A percentile compares a stretch with the other conserved stretches of the same genome.
These are phyloP conservation scores for Rhodotorula diobovata DNA, from an alignment of 768 basidiomycete genomes.

Conservation along the genomic window DNA sequence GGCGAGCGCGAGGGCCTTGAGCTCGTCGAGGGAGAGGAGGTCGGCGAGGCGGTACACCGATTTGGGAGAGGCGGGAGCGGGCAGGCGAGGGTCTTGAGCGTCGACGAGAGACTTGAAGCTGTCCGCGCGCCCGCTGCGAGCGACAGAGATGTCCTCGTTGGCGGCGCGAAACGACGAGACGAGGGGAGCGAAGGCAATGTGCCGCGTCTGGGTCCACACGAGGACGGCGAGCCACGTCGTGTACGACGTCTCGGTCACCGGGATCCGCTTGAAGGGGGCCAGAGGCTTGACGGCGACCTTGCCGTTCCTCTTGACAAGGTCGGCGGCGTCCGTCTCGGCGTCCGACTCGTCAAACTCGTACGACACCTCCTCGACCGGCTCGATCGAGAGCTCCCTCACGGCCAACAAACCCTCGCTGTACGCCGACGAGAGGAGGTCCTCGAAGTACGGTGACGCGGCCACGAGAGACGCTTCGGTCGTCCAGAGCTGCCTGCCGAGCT, in stretches of 20 bases:
- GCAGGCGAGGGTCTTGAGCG: background rate
- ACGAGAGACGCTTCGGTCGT: background rate
- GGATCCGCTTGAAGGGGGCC: background rate
- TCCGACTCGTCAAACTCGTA: conserved; percentile 1
- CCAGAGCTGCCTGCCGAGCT: background rate
- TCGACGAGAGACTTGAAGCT: background rate
- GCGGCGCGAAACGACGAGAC: background rate
- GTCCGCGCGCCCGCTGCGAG: too few relatives aligned
- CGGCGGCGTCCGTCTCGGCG: background rate
- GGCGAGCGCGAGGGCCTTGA: conserved; percentile 9
- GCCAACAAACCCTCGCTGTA: background rate
- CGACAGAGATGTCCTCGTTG: background rate
- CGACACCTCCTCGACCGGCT: background rate
- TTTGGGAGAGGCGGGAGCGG: conserved; percentile 12
- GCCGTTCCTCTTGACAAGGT: too few relatives aligned
- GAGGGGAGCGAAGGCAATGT: conserved; percentile 10
- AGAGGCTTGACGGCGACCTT: too few relatives aligned
- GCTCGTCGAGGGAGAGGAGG: conserved; percentile 4
- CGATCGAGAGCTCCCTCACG: too few relatives aligned
- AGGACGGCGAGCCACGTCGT: conserved; percentile 18
- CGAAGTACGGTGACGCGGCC: background rate
- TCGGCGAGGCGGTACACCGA: conserved; percentile 19
- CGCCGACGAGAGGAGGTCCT: background rate
- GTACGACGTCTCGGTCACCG: background rate
- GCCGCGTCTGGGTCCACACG: background rate